Base-by-base conservation (phyloP, 768 basidiomycete species). In the Termitomyces sp. region DNA sequence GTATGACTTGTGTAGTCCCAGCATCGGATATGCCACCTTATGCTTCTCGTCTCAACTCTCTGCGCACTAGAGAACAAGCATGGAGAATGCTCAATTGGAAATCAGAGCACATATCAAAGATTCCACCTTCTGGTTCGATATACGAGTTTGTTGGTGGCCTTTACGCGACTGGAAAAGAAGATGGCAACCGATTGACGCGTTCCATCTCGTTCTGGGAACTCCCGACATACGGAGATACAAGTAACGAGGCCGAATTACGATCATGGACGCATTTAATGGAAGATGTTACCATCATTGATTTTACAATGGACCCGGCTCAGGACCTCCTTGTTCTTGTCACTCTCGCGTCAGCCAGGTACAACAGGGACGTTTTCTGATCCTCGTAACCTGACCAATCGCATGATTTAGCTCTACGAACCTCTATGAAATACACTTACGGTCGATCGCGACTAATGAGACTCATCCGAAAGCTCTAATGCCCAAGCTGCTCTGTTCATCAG, bases 291-390 rank as follows among this genome's bases (percentile, higher is more conserved):
- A 77, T 83, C 59, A 75, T 83, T 28, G 84, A 86, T 63, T 84
- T 85, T 55, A 83, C 84, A 0, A 84, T 85, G 78, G 83, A 83
- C 70, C 82, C 81, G 12, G 73, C 77, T 5, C 82, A 84, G 69
- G 82, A 85, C 68, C 68, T 86, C 4, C 72, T 85, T 16, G 79
- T 83, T 13, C 76, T 86, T 13, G 78, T 85, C 16, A 74, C 78
- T 3, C 70, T 79, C 12, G 74, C 80, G 0, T 72, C 78, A 40
- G 66, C 71, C 24, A 72, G 75, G 83, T 83, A 66, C 62, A 81
- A 69, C 51, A 53, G 46, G 15, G 32, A 60, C 63, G 35, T 22
- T 5, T 38, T 8, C 1, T 2, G 16, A 24, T 12, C 38, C 22
- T 61, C 24, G 4, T 2, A 28, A 61, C 50, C 20, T 55, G 24